phyloP scores from a whole-genome alignment of 805 yeast species.

The Candida xyloterini region DNA sequence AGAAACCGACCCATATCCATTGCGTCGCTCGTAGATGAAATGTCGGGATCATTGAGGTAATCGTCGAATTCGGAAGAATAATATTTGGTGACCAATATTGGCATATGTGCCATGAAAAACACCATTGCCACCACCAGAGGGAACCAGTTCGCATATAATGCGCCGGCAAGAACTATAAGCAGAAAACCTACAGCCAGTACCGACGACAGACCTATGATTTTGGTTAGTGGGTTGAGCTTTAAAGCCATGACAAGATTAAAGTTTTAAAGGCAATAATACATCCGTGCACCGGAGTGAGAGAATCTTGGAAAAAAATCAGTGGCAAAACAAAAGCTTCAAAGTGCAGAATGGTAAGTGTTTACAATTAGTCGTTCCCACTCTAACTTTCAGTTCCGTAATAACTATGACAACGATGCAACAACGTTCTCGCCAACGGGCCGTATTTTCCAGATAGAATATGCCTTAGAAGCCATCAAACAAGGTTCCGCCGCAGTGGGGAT shows the following conservation, averaged over 20 bases:
- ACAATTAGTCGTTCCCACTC: not conserved
- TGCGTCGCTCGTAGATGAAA: constrained; percentile 37
- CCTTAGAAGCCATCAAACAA: constrained; percentile 93
- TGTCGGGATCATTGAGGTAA: constrained; percentile 57
- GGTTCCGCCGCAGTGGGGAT: constrained; percentile 97
- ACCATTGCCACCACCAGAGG: constrained; percentile 71
- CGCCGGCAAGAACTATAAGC: constrained; percentile 82
- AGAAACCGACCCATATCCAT: constrained; percentile 77
- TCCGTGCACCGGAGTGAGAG: constrained; percentile 6
- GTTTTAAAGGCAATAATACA: not conserved
- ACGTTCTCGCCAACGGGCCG: constrained; percentile 96
- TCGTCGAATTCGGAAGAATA: constrained; percentile 47
- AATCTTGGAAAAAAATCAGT: constrained; percentile 11
- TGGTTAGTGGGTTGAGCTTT: constrained; percentile 61
- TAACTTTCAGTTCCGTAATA: constrained; percentile 76
- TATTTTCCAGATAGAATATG: constrained; percentile 86
- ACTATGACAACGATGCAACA: constrained; percentile 97
- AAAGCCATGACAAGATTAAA: constrained; percentile 19
- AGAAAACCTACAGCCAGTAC: constrained; percentile 88
- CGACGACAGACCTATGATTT: constrained; percentile 70
- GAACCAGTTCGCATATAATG: constrained; percentile 85
- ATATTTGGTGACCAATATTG: constrained; percentile 56
- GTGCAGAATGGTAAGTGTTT: constrained; percentile 9
- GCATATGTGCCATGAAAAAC: constrained; percentile 68
- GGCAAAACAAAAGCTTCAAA: constrained; percentile 11